Percentiles rank a stretch among this genome's conserved stretches.
phyloP scores from a whole-genome alignment of 495 filamentous ascomycete genomes.

The Hypoxylon crocopeplum region DNA sequence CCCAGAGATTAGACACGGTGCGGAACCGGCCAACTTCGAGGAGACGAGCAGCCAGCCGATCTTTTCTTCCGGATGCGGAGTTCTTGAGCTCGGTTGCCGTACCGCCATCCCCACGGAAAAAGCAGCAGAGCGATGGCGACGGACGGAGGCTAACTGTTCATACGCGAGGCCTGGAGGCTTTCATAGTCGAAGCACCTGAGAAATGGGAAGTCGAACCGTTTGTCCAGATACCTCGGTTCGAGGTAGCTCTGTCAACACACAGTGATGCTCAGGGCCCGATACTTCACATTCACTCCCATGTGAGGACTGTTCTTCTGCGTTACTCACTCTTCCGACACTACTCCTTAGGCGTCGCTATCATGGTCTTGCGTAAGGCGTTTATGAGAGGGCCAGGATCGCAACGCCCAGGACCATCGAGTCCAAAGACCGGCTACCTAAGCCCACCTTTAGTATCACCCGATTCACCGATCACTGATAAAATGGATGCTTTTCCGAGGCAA shows the following conservation, averaged over 20 bases:
- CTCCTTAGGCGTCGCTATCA: conserved; percentile 80
- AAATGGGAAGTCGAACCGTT: conserved; percentile 86
- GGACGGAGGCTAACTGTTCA: conserved; percentile 83
- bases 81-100: conserved; percentile 62
- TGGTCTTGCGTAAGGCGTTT: conserved; percentile 79
- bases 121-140: conserved; percentile 68
- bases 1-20: conserved; percentile 70
- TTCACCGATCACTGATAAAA: conserved; percentile 38
- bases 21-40: conserved; percentile 56
- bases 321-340: conserved; percentile 97
- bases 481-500: conserved; percentile 39
- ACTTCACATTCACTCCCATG: conserved; percentile 82
- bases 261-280: conserved; percentile 86
- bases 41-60: conserved; percentile 65
- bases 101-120: conserved; percentile 67
- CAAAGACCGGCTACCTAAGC: conserved; percentile 35
- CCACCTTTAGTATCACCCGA: conserved; percentile 47
- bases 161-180: conserved; percentile 81
- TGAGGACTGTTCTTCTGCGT: conserved; percentile 78
- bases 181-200: conserved; percentile 86
- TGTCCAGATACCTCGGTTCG: conserved; percentile 82
- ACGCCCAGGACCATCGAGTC: conserved; percentile 34
- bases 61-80: conserved; percentile 63
- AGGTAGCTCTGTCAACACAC: conserved; percentile 81
- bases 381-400: conserved; percentile 47